Evolutionary conservation across 345 rosid genomes (phyloP).

Genomic region (Nephelium lappaceum): DNA sequence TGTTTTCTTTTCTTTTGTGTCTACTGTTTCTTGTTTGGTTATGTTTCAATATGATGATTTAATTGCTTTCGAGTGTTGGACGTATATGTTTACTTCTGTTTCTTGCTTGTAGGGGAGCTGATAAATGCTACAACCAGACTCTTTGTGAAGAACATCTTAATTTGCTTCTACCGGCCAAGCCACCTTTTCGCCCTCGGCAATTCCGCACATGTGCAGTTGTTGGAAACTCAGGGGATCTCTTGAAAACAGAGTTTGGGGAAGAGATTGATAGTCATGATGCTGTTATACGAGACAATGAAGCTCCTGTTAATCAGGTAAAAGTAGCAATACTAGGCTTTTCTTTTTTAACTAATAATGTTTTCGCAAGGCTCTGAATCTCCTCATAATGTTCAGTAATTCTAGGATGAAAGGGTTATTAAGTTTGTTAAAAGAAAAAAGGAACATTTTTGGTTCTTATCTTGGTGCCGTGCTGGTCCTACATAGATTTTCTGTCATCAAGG

Average conservation of each 20-base stretch:
- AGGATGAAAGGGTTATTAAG: background rate
- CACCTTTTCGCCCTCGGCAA: constrained; percentile 86
- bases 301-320: constrained; percentile 86
- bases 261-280: constrained; percentile 96
- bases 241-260: constrained; percentile 80
- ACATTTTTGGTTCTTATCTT: background rate
- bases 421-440: background rate
- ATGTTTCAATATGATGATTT: background rate
- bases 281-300: constrained; percentile 93
- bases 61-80: background rate
- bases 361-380: background rate
- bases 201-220: constrained; percentile 88
- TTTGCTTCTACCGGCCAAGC: constrained; percentile 77
- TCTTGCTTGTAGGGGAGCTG: constrained; percentile 64
- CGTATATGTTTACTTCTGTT: constrained; percentile 13
- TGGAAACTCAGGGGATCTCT: constrained; percentile 94
- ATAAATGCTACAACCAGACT: constrained; percentile 77
- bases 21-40: background rate
- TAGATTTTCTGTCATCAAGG: constrained; percentile 14
- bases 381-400: background rate
- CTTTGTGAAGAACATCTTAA: constrained; percentile 91
- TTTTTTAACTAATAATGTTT: background rate
- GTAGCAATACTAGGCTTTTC: background rate
- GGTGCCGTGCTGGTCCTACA: background rate
- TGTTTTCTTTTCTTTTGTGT: constrained; percentile 9